Conservation (phyloP, 768 basidiomycete species). For the Wakefieldia striispora region DNA sequence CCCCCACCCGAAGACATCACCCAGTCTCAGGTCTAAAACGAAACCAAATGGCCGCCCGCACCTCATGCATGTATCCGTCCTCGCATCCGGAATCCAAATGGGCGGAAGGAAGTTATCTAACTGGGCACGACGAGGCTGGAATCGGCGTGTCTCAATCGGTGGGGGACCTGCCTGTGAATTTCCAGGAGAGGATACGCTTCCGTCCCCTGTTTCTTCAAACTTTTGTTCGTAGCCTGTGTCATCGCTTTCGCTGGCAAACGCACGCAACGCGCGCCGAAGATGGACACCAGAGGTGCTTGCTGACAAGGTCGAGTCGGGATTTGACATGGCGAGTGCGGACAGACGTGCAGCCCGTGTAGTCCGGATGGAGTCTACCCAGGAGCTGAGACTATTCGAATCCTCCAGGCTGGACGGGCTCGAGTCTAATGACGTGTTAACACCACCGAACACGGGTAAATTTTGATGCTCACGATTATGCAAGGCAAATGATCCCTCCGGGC, state of each 20-base stretch:
- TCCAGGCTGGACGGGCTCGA: not conserved
- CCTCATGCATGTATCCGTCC: conserved; percentile 81
- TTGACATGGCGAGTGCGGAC: conserved; percentile 63
- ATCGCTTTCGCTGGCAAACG: conserved; percentile 52
- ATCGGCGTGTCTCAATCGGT: not conserved
- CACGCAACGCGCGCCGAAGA: conserved; percentile 69
- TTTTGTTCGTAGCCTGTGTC: conserved; percentile 37
- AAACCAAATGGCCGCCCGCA: conserved; percentile 74
- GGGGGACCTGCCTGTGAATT: conserved; percentile 1
- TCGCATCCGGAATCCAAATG: conserved; percentile 89
- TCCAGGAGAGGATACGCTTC: conserved; percentile 36
- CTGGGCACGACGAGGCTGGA: conserved; percentile 25
- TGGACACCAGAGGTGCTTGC: conserved; percentile 76
- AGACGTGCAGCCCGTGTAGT: conserved; percentile 69
- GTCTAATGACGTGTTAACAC: conserved; percentile 1
- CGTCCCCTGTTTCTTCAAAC: conserved; percentile 38
- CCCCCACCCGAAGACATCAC: conserved; percentile 29
- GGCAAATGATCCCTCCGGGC: conserved; percentile 75
- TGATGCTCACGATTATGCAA: conserved; percentile 58
- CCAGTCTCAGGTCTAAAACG: conserved; percentile 25
- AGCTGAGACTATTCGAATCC: conserved; percentile 36
- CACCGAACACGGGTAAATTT: not conserved
- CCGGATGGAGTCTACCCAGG: conserved; percentile 68
- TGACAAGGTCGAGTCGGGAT: conserved; percentile 80
- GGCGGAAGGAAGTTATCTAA: conserved; percentile 74